These are phyloP conservation scores for Ophiocordyceps robertsii DNA, from an alignment of 2,329 filamentous ascomycete species.

Conservation along the genomic window DNA sequence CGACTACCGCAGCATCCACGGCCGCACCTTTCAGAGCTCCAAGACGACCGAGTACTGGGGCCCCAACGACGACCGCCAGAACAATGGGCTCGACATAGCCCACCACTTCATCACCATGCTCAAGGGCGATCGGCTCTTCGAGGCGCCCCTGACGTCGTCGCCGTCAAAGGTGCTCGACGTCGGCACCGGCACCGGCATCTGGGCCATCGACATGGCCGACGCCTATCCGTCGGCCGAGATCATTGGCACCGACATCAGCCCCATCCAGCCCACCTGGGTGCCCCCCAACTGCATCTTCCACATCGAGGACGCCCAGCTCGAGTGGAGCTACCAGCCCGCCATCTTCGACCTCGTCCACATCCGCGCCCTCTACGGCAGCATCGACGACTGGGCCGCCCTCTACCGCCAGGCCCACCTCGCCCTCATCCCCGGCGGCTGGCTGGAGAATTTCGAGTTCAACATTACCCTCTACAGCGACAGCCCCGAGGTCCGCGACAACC, in stretches of 20 bases:
- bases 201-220: constrained; percentile 39
- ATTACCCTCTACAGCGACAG: constrained; percentile 9
- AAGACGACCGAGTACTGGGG: constrained; percentile 15
- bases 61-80: constrained; percentile 13
- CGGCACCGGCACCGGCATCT: constrained; percentile 43
- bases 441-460: constrained; percentile 16
- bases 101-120: constrained; percentile 13
- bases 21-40: constrained; percentile 16
- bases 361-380: constrained; percentile 39
- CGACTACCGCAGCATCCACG: constrained; percentile 17
- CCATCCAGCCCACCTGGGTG: constrained; percentile 41
- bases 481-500: constrained; percentile 9
- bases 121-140: constrained; percentile 6
- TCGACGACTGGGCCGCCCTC: constrained; percentile 40
- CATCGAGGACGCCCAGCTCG: constrained; percentile 18
- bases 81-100: constrained; percentile 11
- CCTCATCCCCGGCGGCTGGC: constrained; percentile 39
- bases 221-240: constrained; percentile 27
- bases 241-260: constrained; percentile 40
- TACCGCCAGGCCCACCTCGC: constrained; percentile 36
- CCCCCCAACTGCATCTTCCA: constrained; percentile 8
- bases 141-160: not conserved
- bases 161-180: constrained; percentile 25
- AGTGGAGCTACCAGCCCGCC: constrained; percentile 14
- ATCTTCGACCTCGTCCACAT: constrained; percentile 48